Base-by-base conservation (phyloP, 2,329 filamentous ascomycete genomes). In the Hypoxylon sp. region DNA sequence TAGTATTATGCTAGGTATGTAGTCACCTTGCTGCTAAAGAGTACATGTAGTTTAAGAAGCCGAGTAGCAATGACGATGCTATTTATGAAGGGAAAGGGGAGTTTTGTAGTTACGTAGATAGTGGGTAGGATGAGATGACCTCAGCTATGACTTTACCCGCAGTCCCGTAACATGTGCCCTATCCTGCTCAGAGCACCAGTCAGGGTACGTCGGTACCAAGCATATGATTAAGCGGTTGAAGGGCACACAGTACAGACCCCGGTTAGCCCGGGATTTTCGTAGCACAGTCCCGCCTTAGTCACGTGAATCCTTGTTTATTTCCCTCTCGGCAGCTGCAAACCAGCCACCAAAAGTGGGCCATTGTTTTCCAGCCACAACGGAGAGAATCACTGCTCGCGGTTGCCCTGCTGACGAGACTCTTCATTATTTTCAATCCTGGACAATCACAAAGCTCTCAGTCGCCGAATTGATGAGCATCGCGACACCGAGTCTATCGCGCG, bases 381-480 rank as follows among this genome's bases (percentile, higher is more conserved):
- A 37, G 6, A 37, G 25, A 27, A 27, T 27, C 25, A 27, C 25
- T 11, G 61, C 73, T 69, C 70, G 64, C 72, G 64, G 75, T 77
- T 77, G 75, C 75, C 75, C 75, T 69, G 75, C 75, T 69, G 75
- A 75, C 74, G 68, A 76, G 75, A 71, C 64, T 66, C 73, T 75
- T 75, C 71, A 73, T 77, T 76, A 72, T 76, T 76, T 75, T 67
- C 70, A 37, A 10, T 13, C 33, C 33, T 13, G 33, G 33, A 71
- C 61, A 68, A 67, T 61, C 37, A 30, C 35, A 48, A 59, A 40
- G 53, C 64, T 69, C 53, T 27, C 25, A 27, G 51, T 56, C 31
- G 71, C 60, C 55, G 48, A 53, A 55, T 69, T 51, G 50, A 64
- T 59, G 53, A 66, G 68, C 70, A 66, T 64, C 69, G 65, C 70